Evolutionary conservation across 371 early-diverging fungal genomes (phyloP).

Genomic region (Mortierella sp.): DNA sequence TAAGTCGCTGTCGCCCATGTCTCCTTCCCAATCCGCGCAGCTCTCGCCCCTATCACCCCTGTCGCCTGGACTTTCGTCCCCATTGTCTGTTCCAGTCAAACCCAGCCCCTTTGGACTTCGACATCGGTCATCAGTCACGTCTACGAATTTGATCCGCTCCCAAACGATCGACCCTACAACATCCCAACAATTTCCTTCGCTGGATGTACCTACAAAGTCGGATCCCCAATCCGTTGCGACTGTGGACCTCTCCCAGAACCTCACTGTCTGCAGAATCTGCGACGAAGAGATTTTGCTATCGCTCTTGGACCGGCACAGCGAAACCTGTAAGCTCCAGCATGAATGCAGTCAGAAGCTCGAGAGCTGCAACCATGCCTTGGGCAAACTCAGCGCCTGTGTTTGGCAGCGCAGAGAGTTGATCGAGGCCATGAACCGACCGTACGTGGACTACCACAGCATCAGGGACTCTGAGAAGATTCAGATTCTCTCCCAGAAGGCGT

Average conservation of each 20-base stretch:
- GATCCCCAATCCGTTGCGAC: background rate
- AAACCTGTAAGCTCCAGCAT: slow-evolving; percentile 55
- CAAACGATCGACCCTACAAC: slow-evolving; percentile 36
- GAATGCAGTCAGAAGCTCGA: slow-evolving; percentile 56
- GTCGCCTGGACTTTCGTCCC: slow-evolving; percentile 23
- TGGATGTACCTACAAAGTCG: background rate
- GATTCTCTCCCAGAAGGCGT: slow-evolving; percentile 42
- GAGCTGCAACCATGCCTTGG: slow-evolving; percentile 51
- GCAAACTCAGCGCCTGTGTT: slow-evolving; percentile 49
- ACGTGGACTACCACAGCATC: slow-evolving; percentile 55
- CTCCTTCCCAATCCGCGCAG: slow-evolving; percentile 30
- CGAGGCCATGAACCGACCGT: slow-evolving; percentile 53
- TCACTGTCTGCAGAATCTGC: slow-evolving; percentile 56
- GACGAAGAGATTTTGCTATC: slow-evolving; percentile 51
- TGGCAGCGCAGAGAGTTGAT: slow-evolving; percentile 47
- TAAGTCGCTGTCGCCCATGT: slow-evolving; percentile 29
- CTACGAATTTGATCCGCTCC: slow-evolving; percentile 25
- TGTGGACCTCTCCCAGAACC: slow-evolving; percentile 5
- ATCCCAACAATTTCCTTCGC: slow-evolving; percentile 11
- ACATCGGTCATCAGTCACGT: slow-evolving; percentile 33
- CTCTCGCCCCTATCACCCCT: slow-evolving; percentile 36
- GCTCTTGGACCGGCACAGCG: slow-evolving; percentile 52
- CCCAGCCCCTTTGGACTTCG: slow-evolving; percentile 35
- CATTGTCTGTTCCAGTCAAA: slow-evolving; percentile 17
- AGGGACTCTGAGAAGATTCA: slow-evolving; percentile 54